phyloP scores from a whole-genome alignment of 2,329 filamentous ascomycete species.

The Ploettnerulaceae sp. region DNA sequence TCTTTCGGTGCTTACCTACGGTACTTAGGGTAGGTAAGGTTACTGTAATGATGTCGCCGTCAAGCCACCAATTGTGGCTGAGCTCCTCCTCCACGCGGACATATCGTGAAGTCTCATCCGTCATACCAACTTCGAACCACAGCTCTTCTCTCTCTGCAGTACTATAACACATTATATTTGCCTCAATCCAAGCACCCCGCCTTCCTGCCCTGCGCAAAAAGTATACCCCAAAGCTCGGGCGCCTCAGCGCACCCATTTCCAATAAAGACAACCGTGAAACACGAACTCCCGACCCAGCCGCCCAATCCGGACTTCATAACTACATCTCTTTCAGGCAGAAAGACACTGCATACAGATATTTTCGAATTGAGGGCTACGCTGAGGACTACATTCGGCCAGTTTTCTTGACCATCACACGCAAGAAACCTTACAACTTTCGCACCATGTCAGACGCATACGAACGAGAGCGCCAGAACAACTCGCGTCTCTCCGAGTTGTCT shows the following conservation, averaged over 20 bases:
- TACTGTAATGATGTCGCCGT: too few species aligned
- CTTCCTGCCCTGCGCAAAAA: neutral
- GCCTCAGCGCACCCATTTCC: conserved; percentile 9
- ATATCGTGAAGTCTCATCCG: neutral
- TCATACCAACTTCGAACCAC: neutral
- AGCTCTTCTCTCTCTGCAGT: neutral
- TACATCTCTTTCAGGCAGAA: conserved; percentile 1
- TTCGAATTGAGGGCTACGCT: too few species aligned
- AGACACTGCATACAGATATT: neutral
- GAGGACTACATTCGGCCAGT: too few species aligned
- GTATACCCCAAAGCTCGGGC: conserved; percentile 10
- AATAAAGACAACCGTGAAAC: conserved; percentile 18
- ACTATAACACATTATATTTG: neutral
- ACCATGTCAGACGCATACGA: conserved; percentile 73
- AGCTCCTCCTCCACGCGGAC: conserved; percentile 15
- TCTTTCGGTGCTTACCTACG: too few species aligned
- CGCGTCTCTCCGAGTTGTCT: conserved; percentile 84
- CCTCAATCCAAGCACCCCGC: neutral
- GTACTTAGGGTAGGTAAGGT: too few species aligned
- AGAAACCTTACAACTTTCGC: conserved; percentile 6
- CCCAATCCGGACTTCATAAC: conserved; percentile 7
- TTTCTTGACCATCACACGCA: too few species aligned
- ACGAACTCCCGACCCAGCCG: conserved; percentile 2
- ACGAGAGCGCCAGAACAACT: conserved; percentile 87
- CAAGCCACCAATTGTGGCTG: conserved; percentile 9